These are phyloP conservation scores for Solanum tarijense DNA, from an alignment of 257 asterid species.

Conservation along the genomic window DNA sequence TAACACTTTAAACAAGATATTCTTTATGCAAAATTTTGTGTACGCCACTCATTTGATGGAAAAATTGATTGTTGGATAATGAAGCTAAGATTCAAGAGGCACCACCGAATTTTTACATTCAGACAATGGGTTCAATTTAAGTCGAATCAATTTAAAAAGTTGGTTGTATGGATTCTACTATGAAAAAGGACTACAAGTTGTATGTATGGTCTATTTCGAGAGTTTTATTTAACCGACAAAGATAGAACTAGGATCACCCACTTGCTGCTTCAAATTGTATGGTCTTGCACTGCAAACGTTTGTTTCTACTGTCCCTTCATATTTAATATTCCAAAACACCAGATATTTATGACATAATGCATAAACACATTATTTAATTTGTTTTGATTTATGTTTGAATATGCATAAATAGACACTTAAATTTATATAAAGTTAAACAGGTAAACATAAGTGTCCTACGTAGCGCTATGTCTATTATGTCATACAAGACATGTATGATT, in stretches of 20 bases:
- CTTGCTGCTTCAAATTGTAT: background rate
- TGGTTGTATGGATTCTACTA: background rate
- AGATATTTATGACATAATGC: background rate
- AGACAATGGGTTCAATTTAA: background rate
- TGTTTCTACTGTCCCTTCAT: background rate
- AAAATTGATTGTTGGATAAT: background rate
- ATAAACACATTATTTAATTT: accelerated
- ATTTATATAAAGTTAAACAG: accelerated
- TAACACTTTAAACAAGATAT: background rate
- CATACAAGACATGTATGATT: accelerated
- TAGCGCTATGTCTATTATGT: too few relatives aligned
- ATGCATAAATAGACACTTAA: background rate
- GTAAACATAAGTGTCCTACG: background rate
- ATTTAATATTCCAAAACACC: background rate
- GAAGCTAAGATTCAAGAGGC: background rate
- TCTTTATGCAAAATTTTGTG: background rate
- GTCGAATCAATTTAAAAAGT: background rate
- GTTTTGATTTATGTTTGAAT: background rate
- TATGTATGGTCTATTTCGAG: background rate
- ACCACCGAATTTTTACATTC: background rate
- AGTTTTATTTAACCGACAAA: background rate
- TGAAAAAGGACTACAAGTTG: background rate
- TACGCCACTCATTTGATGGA: background rate
- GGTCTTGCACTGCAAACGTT: constrained; percentile 2
- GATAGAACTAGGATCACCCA: background rate